Conservation (phyloP, 148 eudicot species). For the Vaccinium corymbosum region DNA sequence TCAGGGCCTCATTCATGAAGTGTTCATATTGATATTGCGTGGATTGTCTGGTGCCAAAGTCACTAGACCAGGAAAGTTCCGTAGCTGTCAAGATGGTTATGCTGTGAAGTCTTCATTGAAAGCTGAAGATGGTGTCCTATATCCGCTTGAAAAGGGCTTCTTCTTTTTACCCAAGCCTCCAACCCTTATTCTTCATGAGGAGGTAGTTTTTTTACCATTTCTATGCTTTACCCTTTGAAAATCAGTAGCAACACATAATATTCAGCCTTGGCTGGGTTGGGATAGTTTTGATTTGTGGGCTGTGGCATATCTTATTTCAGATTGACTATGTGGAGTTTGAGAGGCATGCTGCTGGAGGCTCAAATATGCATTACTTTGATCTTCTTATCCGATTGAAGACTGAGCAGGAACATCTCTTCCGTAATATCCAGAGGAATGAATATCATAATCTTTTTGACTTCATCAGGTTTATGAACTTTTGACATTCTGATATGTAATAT, state of each 20-base stretch:
- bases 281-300: neutral
- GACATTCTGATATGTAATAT: slow-evolving; percentile 3
- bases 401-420: slow-evolving; percentile 93
- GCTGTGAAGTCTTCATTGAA: slow-evolving; percentile 95
- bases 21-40: slow-evolving; percentile 77
- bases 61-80: slow-evolving; percentile 94
- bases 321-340: slow-evolving; percentile 95
- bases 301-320: slow-evolving; percentile 30
- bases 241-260: neutral
- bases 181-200: slow-evolving; percentile 93
- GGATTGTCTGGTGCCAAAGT: slow-evolving; percentile 91
- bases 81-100: slow-evolving; percentile 89
- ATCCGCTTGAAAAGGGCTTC: slow-evolving; percentile 97
- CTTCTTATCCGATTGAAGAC: slow-evolving; percentile 79
- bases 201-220: slow-evolving; percentile 38
- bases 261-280: neutral
- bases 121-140: slow-evolving; percentile 95
- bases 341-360: slow-evolving; percentile 93
- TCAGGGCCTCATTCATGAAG: slow-evolving; percentile 95
- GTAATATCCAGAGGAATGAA: slow-evolving; percentile 96
- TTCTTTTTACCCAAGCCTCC: slow-evolving; percentile 99
- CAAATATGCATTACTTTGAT: slow-evolving; percentile 97
- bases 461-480: slow-evolving; percentile 47
- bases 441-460: slow-evolving; percentile 75
- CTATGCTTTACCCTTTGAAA: neutral